Evolutionary conservation across 331 rosid species (phyloP).

Genomic region (Prunus yedoensis): DNA sequence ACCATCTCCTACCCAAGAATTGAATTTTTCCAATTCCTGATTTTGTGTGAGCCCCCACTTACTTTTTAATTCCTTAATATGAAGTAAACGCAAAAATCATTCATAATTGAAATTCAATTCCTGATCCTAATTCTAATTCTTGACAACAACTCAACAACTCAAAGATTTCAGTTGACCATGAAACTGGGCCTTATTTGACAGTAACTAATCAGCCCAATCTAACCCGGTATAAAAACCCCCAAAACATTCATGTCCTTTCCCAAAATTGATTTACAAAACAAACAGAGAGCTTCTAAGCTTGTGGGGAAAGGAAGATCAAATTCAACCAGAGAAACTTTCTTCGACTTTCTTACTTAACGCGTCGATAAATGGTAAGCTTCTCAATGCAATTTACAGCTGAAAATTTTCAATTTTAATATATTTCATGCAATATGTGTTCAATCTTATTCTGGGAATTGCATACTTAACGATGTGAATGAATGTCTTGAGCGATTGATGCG

Average conservation of each 20-base stretch:
- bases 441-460: background rate
- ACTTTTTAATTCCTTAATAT: too few relatives aligned
- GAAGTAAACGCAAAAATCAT: too few relatives aligned
- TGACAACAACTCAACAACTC: background rate
- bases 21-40: too few relatives aligned
- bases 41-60: too few relatives aligned
- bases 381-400: background rate
- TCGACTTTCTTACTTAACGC: conserved; percentile 6
- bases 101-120: too few relatives aligned
- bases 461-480: background rate
- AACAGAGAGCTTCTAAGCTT: background rate
- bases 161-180: background rate
- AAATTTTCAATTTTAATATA: background rate
- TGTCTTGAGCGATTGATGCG: background rate
- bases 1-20: too few relatives aligned
- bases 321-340: background rate
- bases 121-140: too few relatives aligned
- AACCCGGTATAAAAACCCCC: background rate
- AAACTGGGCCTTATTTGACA: background rate
- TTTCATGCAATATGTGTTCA: background rate
- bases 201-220: background rate
- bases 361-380: conserved; percentile 12
- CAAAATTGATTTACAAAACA: background rate
- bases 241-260: background rate
- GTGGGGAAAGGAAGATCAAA: background rate